Conservation (phyloP, 352 stramenopile species). For the Saprolegnia parasitica region DNA sequence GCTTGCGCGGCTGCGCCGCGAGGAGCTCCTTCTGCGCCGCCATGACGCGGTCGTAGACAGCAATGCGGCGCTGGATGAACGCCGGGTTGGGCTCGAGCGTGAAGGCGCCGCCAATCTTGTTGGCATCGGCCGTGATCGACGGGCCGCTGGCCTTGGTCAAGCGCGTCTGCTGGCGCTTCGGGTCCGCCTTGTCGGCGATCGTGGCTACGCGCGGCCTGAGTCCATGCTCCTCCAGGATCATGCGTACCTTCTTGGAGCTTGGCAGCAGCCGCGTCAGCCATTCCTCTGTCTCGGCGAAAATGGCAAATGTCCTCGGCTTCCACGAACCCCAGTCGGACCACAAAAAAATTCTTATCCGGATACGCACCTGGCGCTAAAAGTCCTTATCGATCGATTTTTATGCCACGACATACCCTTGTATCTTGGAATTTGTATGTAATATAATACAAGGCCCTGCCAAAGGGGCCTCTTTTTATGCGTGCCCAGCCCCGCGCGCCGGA, state of each 20-base stretch:
- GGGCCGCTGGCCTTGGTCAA: slow-evolving; percentile 72
- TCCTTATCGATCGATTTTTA: neutral
- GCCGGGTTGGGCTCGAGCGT: slow-evolving; percentile 71
- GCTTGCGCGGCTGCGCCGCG: slow-evolving; percentile 73
- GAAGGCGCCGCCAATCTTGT: slow-evolving; percentile 83
- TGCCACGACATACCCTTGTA: slow-evolving; percentile 1
- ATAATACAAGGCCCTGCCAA: neutral
- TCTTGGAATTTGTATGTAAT: slow-evolving; percentile 3
- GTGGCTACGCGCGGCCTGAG: slow-evolving; percentile 11
- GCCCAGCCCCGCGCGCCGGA: neutral
- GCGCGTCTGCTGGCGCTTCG: slow-evolving; percentile 62
- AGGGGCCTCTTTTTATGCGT: neutral
- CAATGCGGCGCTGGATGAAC: slow-evolving; percentile 73
- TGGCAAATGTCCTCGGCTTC: slow-evolving; percentile 14
- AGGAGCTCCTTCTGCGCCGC: slow-evolving; percentile 59
- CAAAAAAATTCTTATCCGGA: slow-evolving; percentile 13
- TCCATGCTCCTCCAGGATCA: neutral
- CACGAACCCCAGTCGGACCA: neutral
- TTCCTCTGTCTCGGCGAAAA: slow-evolving; percentile 15
- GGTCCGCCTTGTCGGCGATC: slow-evolving; percentile 21
- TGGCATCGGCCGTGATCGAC: slow-evolving; percentile 44
- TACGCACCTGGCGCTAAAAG: too few species aligned
- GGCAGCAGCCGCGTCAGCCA: slow-evolving; percentile 23
- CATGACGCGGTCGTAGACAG: slow-evolving; percentile 86
- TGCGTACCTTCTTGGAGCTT: slow-evolving; percentile 25